Evolutionary conservation across 352 stramenopile species (phyloP).

Genomic region (Phytophthora megakarya): DNA sequence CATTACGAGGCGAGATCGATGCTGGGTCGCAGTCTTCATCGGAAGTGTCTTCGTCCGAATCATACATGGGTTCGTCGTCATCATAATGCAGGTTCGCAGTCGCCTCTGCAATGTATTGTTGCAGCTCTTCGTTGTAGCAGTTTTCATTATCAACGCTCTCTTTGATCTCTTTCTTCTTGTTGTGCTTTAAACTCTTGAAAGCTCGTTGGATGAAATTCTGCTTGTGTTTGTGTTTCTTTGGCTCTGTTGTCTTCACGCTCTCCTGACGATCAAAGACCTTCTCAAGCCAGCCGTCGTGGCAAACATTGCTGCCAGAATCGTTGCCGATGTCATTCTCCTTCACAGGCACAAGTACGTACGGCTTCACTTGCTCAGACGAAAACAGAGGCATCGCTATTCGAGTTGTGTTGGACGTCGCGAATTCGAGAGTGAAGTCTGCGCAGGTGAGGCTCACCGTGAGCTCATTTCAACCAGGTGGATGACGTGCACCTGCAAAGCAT

Average conservation of each 20-base stretch:
- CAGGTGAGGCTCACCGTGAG: too few relatives aligned
- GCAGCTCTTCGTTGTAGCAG: conserved; percentile 35
- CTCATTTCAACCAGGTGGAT: neutral
- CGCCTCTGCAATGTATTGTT: conserved; percentile 31
- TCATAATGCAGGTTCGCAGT: conserved; percentile 16
- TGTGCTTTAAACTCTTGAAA: conserved; percentile 24
- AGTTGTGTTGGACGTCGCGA: conserved; percentile 2
- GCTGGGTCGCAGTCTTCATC: conserved; percentile 12
- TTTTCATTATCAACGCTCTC: conserved; percentile 13
- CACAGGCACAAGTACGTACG: conserved; percentile 12
- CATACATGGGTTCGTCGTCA: conserved; percentile 10
- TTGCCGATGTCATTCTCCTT: conserved; percentile 2
- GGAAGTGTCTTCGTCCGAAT: conserved; percentile 22
- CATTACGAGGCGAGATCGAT: conserved; percentile 15
- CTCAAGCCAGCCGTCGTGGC: conserved; percentile 22
- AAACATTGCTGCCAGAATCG: neutral
- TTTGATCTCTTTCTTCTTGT: conserved; percentile 1
- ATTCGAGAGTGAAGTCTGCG: conserved; percentile 21
- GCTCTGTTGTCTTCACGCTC: neutral
- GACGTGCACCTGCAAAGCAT: conserved; percentile 23
- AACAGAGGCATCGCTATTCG: conserved; percentile 11
- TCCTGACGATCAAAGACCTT: conserved; percentile 26
- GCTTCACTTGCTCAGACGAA: conserved; percentile 14
- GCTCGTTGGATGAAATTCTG: conserved; percentile 29
- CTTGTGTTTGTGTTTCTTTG: conserved; percentile 14